Evolutionary conservation across 1,284 basidiomycete species (phyloP).

Genomic region (Cryptococcus amylolentus): DNA sequence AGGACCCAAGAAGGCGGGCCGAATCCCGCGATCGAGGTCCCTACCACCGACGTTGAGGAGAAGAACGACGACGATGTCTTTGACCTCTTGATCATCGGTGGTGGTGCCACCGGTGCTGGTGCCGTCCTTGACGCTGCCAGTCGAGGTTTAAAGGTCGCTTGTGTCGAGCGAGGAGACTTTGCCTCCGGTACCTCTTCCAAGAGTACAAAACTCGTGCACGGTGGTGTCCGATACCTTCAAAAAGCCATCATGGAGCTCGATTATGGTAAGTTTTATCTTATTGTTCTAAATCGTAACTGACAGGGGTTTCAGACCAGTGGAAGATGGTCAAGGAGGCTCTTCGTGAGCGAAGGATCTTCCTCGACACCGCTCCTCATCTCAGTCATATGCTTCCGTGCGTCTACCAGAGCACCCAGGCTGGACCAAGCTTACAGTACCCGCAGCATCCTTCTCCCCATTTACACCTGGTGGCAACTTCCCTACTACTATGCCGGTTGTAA

Average conservation of each 20-base stretch:
- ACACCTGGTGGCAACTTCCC: constrained; percentile 91
- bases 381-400: constrained; percentile 74
- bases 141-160: constrained; percentile 83
- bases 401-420: not conserved
- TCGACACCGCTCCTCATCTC: constrained; percentile 93
- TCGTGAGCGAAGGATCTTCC: constrained; percentile 86
- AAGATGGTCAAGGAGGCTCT: constrained; percentile 93
- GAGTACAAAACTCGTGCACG: constrained; percentile 95
- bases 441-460: constrained; percentile 47
- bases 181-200: constrained; percentile 92
- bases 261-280: constrained; percentile 57
- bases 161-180: constrained; percentile 93
- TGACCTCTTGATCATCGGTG: constrained; percentile 80
- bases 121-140: constrained; percentile 91
- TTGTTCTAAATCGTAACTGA: not conserved
- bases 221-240: constrained; percentile 94
- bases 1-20: constrained; percentile 35
- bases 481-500: constrained; percentile 97
- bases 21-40: constrained; percentile 30
- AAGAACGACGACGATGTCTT: constrained; percentile 61
- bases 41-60: constrained; percentile 22
- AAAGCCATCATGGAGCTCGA: constrained; percentile 95
- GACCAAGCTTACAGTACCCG: constrained; percentile 1
- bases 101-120: constrained; percentile 89
- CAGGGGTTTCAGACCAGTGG: constrained; percentile 63